A percentile compares a stretch with the other conserved stretches of the same genome.
These are phyloP conservation scores for Botrytis deweyae DNA, from an alignment of 2,329 filamentous ascomycete species.

Conservation along the genomic window DNA sequence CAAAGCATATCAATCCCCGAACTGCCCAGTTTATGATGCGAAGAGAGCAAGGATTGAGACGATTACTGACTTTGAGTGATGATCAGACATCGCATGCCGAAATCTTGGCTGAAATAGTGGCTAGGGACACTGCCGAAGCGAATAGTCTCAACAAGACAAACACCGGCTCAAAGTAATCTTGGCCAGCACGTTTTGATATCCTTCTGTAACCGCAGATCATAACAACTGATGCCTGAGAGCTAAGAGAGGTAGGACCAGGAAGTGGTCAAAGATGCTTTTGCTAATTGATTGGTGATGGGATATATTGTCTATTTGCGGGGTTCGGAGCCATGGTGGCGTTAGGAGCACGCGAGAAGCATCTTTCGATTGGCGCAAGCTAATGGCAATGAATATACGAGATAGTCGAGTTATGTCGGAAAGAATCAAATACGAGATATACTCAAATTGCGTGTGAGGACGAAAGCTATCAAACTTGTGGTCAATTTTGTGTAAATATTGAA, in stretches of 20 bases:
- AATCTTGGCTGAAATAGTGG: background rate
- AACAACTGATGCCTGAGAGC: background rate
- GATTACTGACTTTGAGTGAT: background rate
- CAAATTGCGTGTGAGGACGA: too few relatives aligned
- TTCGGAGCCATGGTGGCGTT: background rate
- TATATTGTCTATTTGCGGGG: background rate
- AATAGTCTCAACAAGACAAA: background rate
- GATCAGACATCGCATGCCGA: background rate
- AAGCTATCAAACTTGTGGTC: background rate
- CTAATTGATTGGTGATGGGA: background rate
- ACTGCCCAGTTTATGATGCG: background rate
- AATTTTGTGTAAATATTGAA: background rate
- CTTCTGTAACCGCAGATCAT: accelerated
- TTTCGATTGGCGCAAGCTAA: background rate
- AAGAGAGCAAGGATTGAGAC: background rate
- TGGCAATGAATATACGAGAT: background rate
- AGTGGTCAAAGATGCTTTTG: background rate
- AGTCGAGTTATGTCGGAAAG: accelerated
- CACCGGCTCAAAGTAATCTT: background rate
- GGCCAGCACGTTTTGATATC: background rate
- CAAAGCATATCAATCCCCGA: background rate
- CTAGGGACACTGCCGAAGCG: background rate
- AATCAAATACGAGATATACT: background rate
- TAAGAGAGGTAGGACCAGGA: too few relatives aligned
- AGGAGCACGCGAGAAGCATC: background rate